phyloP scores from a whole-genome alignment of 1,284 basidiomycete species.

The Fomes fomentarius region DNA sequence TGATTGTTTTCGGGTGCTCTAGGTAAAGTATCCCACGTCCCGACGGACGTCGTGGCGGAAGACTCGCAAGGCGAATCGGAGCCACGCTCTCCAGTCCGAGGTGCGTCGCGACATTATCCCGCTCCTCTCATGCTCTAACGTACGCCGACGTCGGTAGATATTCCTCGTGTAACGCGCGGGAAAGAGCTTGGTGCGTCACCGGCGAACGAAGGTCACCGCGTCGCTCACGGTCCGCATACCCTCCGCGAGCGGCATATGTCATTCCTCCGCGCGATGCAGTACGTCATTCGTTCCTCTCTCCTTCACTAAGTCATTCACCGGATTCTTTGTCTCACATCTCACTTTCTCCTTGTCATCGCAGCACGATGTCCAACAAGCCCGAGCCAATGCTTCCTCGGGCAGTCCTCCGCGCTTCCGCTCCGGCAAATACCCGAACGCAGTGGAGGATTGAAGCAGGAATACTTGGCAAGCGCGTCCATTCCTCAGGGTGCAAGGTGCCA shows the following conservation, averaged over 20 bases:
- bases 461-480: not conserved
- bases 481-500: not conserved
- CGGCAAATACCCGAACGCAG: not conserved
- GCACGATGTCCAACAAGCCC: not conserved
- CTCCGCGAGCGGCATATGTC: conserved; percentile 1
- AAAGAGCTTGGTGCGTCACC: not conserved
- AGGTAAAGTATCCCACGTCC: not conserved
- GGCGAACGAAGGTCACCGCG: not conserved
- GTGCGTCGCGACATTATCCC: not conserved
- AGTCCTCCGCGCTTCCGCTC: not conserved
- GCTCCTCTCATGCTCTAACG: not conserved
- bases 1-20: not conserved
- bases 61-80: not conserved
- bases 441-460: conserved; percentile 1
- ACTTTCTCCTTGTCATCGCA: too few species aligned
- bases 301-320: too few species aligned
- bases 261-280: conserved; percentile 1
- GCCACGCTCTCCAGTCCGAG: not conserved
- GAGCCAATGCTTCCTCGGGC: not conserved
- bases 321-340: too few species aligned
- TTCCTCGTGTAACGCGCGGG: not conserved
- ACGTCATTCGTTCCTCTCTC: not conserved
- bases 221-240: not conserved
- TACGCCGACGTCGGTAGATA: not conserved
- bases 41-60: not conserved